Conservation (phyloP, 2,329 filamentous ascomycete genomes). For the Neofusicoccum sp. region DNA sequence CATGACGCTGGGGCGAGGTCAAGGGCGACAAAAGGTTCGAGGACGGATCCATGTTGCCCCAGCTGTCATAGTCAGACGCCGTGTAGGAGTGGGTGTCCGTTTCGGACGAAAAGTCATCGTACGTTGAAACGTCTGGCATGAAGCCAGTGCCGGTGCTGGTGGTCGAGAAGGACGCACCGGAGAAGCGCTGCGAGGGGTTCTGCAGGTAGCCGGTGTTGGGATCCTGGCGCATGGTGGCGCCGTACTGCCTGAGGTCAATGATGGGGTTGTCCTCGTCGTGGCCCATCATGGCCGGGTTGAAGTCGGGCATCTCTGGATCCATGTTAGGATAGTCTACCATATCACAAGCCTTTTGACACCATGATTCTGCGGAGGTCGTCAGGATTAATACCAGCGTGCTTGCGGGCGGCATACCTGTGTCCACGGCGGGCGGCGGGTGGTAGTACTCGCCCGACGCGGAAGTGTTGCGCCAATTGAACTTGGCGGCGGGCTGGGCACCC, state of each 20-base stretch:
- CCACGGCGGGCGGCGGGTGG: slow-evolving; percentile 31
- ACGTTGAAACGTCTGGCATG: slow-evolving; percentile 67
- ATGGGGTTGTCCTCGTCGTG: slow-evolving; percentile 42
- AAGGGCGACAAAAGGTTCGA: slow-evolving; percentile 71
- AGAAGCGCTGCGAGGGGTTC: slow-evolving; percentile 62
- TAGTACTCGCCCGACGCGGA: slow-evolving; percentile 33
- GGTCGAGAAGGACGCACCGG: slow-evolving; percentile 71
- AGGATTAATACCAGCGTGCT: slow-evolving; percentile 20
- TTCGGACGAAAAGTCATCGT: slow-evolving; percentile 65
- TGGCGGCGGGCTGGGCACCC: background rate
- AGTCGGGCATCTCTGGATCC: slow-evolving; percentile 39
- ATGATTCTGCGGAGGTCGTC: slow-evolving; percentile 32
- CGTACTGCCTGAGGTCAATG: slow-evolving; percentile 40
- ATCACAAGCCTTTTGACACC: slow-evolving; percentile 35
- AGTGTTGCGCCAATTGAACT: slow-evolving; percentile 20
- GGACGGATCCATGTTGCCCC: slow-evolving; percentile 65
- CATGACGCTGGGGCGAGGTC: slow-evolving; percentile 66
- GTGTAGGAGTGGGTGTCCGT: slow-evolving; percentile 65
- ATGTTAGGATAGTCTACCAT: slow-evolving; percentile 36
- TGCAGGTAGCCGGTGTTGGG: slow-evolving; percentile 39
- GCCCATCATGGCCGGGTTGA: slow-evolving; percentile 35
- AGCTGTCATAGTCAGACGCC: slow-evolving; percentile 57
- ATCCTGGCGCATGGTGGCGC: slow-evolving; percentile 21
- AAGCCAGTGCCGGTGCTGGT: slow-evolving; percentile 57
- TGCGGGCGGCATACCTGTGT: slow-evolving; percentile 33